phyloP scores from a whole-genome alignment of 1,284 basidiomycete species.

The Cryptococcus sp. region DNA sequence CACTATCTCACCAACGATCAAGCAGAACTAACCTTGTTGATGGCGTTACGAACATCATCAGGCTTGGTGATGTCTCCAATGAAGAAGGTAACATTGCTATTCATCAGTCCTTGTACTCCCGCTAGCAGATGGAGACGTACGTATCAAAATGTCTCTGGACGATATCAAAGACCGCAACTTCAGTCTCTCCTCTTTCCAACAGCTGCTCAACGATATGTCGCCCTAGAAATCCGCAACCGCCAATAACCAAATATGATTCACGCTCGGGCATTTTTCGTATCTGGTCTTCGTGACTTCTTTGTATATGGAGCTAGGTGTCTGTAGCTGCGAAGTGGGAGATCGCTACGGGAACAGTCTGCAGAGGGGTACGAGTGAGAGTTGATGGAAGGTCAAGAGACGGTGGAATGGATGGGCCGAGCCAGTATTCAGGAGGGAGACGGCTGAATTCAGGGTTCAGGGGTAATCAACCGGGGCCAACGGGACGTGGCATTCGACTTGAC shows the following conservation, averaged over 20 bases:
- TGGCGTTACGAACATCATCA: constrained; percentile 63
- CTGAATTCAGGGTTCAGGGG: too few species aligned
- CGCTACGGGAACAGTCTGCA: background rate
- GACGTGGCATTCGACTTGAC: too few species aligned
- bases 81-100: constrained; percentile 71
- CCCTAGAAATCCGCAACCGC: constrained; percentile 88
- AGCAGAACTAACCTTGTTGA: constrained; percentile 62
- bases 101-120: background rate
- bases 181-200: constrained; percentile 65
- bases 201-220: constrained; percentile 82
- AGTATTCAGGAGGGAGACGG: too few species aligned
- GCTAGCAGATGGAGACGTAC: constrained; percentile 14
- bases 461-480: too few species aligned
- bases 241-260: constrained; percentile 65
- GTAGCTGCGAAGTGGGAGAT: background rate
- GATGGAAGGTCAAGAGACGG: background rate
- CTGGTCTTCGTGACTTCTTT: too few species aligned
- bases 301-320: background rate
- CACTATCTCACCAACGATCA: background rate
- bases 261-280: constrained; percentile 7
- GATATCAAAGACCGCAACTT: constrained; percentile 79
- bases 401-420: too few species aligned
- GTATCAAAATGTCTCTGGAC: constrained; percentile 73
- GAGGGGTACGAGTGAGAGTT: constrained; percentile 7
- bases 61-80: constrained; percentile 79